These are phyloP conservation scores for Pseudopithomyces chartarum DNA, from an alignment of 2,329 filamentous ascomycete genomes.

Conservation along the genomic window DNA sequence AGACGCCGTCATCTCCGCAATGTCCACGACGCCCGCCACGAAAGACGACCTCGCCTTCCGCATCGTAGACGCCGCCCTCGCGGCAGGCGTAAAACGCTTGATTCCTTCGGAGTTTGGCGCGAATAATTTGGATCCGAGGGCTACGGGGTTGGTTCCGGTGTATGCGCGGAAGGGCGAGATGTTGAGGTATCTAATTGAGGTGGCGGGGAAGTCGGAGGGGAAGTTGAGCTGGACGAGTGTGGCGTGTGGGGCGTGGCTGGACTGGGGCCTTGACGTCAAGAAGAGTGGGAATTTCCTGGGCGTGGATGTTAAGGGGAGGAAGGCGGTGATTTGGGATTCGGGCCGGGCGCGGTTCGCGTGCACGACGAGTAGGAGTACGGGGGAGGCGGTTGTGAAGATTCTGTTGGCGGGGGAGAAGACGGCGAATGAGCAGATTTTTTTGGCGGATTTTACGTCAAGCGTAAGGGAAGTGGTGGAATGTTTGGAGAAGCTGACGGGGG, in stretches of 20 bases:
- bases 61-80: slow-evolving; percentile 48
- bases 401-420: slow-evolving; percentile 13
- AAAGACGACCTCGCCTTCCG: slow-evolving; percentile 25
- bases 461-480: slow-evolving; percentile 17
- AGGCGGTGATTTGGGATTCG: slow-evolving; percentile 26
- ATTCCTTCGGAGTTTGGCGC: slow-evolving; percentile 49
- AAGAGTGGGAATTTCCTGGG: slow-evolving; percentile 26
- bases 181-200: slow-evolving; percentile 40
- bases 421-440: slow-evolving; percentile 29
- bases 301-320: slow-evolving; percentile 23
- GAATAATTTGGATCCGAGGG: slow-evolving; percentile 41
- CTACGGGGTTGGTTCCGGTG: slow-evolving; percentile 38
- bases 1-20: slow-evolving; percentile 45
- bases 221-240: slow-evolving; percentile 26
- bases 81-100: slow-evolving; percentile 46
- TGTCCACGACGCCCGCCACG: slow-evolving; percentile 31
- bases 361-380: slow-evolving; percentile 25
- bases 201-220: slow-evolving; percentile 20
- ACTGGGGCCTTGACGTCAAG: slow-evolving; percentile 26
- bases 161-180: slow-evolving; percentile 43
- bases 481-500: slow-evolving; percentile 19
- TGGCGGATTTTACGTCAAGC: slow-evolving; percentile 24
- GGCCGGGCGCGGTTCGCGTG: slow-evolving; percentile 19
- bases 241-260: slow-evolving; percentile 29
- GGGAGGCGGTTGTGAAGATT: slow-evolving; percentile 20